Conservation (phyloP, 2,329 filamentous ascomycete species). For the Xylariomycetidae sp. region DNA sequence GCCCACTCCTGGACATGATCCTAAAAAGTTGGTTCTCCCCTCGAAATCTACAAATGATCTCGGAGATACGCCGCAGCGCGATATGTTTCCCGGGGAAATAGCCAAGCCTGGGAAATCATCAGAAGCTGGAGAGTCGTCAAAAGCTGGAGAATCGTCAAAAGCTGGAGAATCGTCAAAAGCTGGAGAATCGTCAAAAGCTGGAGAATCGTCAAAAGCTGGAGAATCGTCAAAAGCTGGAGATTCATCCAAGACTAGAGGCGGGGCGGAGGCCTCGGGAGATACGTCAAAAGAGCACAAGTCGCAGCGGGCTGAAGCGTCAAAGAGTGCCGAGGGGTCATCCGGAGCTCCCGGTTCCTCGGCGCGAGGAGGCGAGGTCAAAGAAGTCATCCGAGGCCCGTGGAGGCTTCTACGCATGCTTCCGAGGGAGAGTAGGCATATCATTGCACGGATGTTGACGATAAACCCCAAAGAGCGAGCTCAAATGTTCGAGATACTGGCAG, state of each 20-base stretch:
- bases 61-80: slow-evolving; percentile 33
- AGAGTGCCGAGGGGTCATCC: slow-evolving; percentile 7
- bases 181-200: background rate
- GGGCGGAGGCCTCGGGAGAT: no score
- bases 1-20: slow-evolving; percentile 70
- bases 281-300: slow-evolving; percentile 23
- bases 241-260: no score
- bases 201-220: slow-evolving; percentile 22
- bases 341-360: slow-evolving; percentile 24
- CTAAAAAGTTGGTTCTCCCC: slow-evolving; percentile 45
- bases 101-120: no score
- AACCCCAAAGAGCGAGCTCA: slow-evolving; percentile 78
- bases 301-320: slow-evolving; percentile 8
- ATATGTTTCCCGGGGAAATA: slow-evolving; percentile 33
- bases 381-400: slow-evolving; percentile 90
- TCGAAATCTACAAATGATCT: slow-evolving; percentile 42
- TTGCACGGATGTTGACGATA: slow-evolving; percentile 87
- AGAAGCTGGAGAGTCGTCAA: slow-evolving; percentile 5
- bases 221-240: no score
- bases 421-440: slow-evolving; percentile 82
- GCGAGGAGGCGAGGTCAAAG: slow-evolving; percentile 63
- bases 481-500: slow-evolving; percentile 79
- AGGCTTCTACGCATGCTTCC: slow-evolving; percentile 81
- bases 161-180: slow-evolving; percentile 21
- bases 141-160: slow-evolving; percentile 15